Evolutionary conservation across 768 basidiomycete genomes (phyloP).

Genomic region (Piloderma croceum): DNA sequence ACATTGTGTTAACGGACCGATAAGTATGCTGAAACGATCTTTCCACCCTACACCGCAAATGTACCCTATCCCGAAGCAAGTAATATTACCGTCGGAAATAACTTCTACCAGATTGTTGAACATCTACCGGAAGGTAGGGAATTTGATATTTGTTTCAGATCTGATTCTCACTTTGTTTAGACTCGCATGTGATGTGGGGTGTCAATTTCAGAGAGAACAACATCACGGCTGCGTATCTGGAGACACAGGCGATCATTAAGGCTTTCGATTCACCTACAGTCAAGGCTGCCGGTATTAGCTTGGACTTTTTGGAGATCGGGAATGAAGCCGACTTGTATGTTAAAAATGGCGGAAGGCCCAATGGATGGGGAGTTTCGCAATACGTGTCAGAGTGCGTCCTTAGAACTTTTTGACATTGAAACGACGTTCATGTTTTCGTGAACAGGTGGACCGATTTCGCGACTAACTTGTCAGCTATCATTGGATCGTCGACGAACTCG

Average conservation of each 20-base stretch:
- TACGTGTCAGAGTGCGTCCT: constrained; percentile 45
- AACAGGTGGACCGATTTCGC: constrained; percentile 54
- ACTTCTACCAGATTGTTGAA: constrained; percentile 47
- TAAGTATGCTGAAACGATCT: constrained; percentile 42
- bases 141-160: neutral
- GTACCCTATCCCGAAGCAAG: constrained; percentile 66
- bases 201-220: constrained; percentile 57
- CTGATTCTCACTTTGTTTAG: constrained; percentile 23
- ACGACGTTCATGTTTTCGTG: neutral
- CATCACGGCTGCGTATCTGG: constrained; percentile 43
- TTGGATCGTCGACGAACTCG: constrained; percentile 32
- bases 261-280: constrained; percentile 43
- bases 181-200: constrained; percentile 61
- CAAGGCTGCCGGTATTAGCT: constrained; percentile 34
- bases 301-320: constrained; percentile 58
- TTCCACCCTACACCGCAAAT: constrained; percentile 42
- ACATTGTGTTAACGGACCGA: neutral
- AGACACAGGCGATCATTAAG: constrained; percentile 41
- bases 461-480: constrained; percentile 38
- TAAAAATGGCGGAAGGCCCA: constrained; percentile 38
- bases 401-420: neutral
- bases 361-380: constrained; percentile 34
- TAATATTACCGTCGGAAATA: constrained; percentile 52
- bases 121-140: constrained; percentile 37
- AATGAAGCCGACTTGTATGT: constrained; percentile 57